Base-by-base conservation (phyloP, 176 grass and related monocot species). In the Musa itinerans region DNA sequence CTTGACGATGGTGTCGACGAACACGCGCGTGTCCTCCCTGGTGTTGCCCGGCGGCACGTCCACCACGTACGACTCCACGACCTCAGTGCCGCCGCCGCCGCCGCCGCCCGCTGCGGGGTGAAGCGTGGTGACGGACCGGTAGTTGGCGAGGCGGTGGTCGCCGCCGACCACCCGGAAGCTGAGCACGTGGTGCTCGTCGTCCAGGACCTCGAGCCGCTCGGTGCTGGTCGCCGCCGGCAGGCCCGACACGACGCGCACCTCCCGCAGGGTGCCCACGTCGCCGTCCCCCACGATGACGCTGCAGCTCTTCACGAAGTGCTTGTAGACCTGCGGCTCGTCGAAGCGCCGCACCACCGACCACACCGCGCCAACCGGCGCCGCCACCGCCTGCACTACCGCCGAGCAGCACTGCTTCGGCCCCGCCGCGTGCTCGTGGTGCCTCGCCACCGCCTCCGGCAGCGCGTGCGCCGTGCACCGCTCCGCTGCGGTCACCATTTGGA, bases 231-330 rank as follows among this genome's bases (percentile, higher is more conserved):
- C 43, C 43, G 74, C 74, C 48, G 74, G 74, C 9, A 65, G 74
- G 14, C 74, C 74, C 17, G 74, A 76, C 26, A 76, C 74, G 34
- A 65, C 43, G 10, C 34, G 2, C 11, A 65, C 54, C 48, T 76
- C 74, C 9, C 58, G 74, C 11, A 76, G 74, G 19, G 58, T 64
- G 59, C 74, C 74, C 12, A 75, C 73, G 29, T 19, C 74, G 55
- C 74, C 74, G 74, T 76, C n/a, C 34, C 3, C 27, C 11, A 76
- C 48, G 54, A n/a, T n/a, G n/a, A 65, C 74, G 43, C 58, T 48
- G 74, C 74, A 76, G 58, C 74, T 76, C 59, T 62, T 76, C 34
- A 76, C 74, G 74, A 76, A 76, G 74, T 65, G 57, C 34, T 76
- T 76, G 74, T 76, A 76, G 5, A n/a, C 59, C 74, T 76, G 74